Evolutionary conservation across 768 basidiomycete genomes (phyloP), one percentile per base, ranked within the genome.

Genomic region (Amanita pseudoporphyria): DNA sequence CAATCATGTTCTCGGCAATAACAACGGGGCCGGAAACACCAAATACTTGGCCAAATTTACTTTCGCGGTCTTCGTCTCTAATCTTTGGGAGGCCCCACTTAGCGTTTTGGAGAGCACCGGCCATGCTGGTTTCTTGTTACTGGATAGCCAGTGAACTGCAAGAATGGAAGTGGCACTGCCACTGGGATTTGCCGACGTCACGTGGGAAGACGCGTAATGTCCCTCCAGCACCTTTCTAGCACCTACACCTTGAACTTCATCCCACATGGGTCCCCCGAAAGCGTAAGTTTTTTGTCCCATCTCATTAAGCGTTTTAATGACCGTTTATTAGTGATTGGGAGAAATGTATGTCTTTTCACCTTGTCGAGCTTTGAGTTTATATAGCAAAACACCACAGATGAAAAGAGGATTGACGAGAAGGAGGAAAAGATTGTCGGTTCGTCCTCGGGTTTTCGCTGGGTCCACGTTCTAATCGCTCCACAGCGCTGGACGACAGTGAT

Each of bases 21-120:
- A 99, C 95, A 72, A 97, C 95, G 45, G 96, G 96, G 37, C 96
- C 96, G 33, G 96, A 99, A 35, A 99, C 96, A 54, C 94, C 94
- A 64, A 79, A 92, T 6, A 95, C 92, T 58, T 84, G 79, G 51
- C 90, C 93, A 58, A 89, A 90, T 56, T 76, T 76, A 54, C 83
- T 85, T 70, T 96, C 94, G 42, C 77, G 76, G 55, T 95, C 87
- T 67, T 95, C 94, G 77, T 97, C 85, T 51, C 76, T 72, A 65
- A 97, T 81, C 77, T 87, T 95, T 60, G 81, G 76, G 52, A 97
- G 81, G 66, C 89, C 76, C 66, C 76, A 79, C 74, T 84, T 89
- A 56, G 93, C 93, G 64, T 93, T 94, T 55, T 85, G 77, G 61
- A 95, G 81, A 59, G 88, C 94, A 54, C 94, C 94, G 33, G 94